phyloP scores from a whole-genome alignment of 2,329 filamentous ascomycete species.

The Paraphoma sp. region DNA sequence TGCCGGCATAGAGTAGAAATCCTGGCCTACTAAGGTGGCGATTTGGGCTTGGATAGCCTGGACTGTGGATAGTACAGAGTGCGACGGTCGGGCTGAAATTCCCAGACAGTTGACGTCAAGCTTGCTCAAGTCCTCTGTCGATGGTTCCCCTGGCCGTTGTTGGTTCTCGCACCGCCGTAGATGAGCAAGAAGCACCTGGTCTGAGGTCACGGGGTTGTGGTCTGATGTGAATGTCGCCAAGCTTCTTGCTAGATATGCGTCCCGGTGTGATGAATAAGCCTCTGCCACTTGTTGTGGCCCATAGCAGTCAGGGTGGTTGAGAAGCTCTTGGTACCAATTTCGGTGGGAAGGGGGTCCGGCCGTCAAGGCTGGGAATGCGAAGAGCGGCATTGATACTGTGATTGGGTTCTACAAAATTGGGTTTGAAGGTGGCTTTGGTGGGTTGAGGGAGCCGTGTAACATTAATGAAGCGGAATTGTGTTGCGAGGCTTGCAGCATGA shows the following conservation, averaged over 20 bases:
- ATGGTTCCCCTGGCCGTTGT: not conserved
- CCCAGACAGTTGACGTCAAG: constrained; percentile 16
- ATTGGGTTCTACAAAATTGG: too few species aligned
- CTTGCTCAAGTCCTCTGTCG: not conserved
- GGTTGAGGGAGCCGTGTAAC: too few species aligned
- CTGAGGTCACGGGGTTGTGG: constrained; percentile 9
- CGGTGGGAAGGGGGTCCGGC: constrained; percentile 13
- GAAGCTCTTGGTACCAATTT: constrained; percentile 20
- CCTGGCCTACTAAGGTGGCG: constrained; percentile 2
- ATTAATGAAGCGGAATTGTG: too few species aligned
- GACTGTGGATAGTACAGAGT: constrained; percentile 2
- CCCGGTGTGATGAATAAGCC: constrained; percentile 11
- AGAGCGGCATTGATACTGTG: not conserved
- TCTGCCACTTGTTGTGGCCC: constrained; percentile 6
- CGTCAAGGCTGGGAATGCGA: constrained; percentile 11
- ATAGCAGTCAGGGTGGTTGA: constrained; percentile 11
- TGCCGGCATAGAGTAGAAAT: constrained; percentile 13
- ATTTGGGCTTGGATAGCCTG: constrained; percentile 5
- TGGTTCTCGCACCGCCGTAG: not conserved
- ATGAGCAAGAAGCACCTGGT: constrained; percentile 17
- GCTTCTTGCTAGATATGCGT: constrained; percentile 4
- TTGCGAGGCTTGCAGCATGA: too few species aligned
- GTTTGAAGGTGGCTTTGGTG: too few species aligned
- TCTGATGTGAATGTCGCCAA: constrained; percentile 3
- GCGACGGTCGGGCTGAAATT: constrained; percentile 13